Percentiles rank a stretch among this genome's conserved stretches.
Conservation (phyloP, 306 rosid species). For the Gynostemma pentaphyllum region DNA sequence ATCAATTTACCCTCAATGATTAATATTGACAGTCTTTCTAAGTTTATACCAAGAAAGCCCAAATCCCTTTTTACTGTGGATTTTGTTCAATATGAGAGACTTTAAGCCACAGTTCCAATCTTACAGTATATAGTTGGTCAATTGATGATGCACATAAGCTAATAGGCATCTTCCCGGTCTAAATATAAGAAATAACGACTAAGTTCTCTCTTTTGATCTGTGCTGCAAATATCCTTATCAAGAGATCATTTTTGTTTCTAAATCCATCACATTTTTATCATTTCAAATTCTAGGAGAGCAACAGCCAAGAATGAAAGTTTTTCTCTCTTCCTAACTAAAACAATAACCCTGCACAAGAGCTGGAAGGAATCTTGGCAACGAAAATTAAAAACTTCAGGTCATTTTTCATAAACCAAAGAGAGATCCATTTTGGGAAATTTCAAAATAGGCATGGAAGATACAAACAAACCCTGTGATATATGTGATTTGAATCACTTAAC, state of each 20-base stretch:
- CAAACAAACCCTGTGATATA: not conserved
- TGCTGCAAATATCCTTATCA: not conserved
- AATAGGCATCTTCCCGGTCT: not conserved
- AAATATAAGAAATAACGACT: not conserved
- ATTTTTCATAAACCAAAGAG: not conserved
- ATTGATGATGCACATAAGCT: not conserved
- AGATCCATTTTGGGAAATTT: not conserved
- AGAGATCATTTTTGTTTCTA: too few species aligned
- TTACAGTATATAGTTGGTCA: not conserved
- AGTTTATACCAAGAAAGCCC: not conserved
- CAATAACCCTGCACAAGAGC: not conserved
- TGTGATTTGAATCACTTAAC: not conserved
- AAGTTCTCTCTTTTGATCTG: not conserved
- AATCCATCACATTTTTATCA: too few species aligned
- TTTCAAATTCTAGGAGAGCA: not conserved
- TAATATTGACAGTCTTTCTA: not conserved
- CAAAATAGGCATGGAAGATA: not conserved
- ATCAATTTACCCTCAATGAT: not conserved
- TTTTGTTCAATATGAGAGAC: not conserved
- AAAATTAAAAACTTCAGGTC: not conserved
- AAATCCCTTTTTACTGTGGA: not conserved
- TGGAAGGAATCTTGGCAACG: not conserved
- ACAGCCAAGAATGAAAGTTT: not conserved
- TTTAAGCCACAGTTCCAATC: not conserved
- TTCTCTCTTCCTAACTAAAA: not conserved